Evolutionary conservation across 139 green algal species (phyloP), one percentile per base, ranked within the genome.

Genomic region (Marvania coccoides): DNA sequence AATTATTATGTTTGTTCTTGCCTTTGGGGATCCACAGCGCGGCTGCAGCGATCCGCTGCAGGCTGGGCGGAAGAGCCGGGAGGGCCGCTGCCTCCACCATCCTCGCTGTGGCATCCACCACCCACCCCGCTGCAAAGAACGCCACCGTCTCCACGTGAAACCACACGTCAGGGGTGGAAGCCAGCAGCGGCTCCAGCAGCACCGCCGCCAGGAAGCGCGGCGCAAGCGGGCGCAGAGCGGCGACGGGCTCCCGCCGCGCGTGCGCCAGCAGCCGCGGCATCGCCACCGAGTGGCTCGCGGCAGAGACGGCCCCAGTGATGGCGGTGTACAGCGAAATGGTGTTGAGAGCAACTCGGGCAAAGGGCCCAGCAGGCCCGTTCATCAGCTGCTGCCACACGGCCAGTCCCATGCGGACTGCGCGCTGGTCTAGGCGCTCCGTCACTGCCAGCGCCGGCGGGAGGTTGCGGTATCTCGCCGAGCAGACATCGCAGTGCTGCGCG

Each of bases 401-500:
- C n/a, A n/a, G n/a, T n/a, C n/a, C n/a, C 19, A 51, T 19, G 19
- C 42, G 42, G 19, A 19, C 19, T 28, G 19, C 42, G 42, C 42
- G 42, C 19, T 51, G 26, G 26, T 19, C 57, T 15, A 57, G 57
- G 19, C 0, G 12, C 23, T 56, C 26, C 29, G 6, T 58, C 24
- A 56, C 12, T 48, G 31, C n/a, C 42, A 33, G 24, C 15, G 40
- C 24, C 23, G 31, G n/a, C 38, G 10, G 10, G 8, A 26, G 6
- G 59, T 10, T 24, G 3, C 9, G 10, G 46, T 35, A 47, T 24
- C 9, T 63, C 19, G 10, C 45, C 15, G 51, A 47, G 61, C 69
- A 76, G 6, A 76, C 19, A 29, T 71, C 39, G 39, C 69, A 76
- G 34, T 24, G 42, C 5, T n/a, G 24, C 5, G 48, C 48, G 23